These are phyloP conservation scores for Metroxylon sagu DNA, from an alignment of 176 grass and related monocot species.

Conservation along the genomic window DNA sequence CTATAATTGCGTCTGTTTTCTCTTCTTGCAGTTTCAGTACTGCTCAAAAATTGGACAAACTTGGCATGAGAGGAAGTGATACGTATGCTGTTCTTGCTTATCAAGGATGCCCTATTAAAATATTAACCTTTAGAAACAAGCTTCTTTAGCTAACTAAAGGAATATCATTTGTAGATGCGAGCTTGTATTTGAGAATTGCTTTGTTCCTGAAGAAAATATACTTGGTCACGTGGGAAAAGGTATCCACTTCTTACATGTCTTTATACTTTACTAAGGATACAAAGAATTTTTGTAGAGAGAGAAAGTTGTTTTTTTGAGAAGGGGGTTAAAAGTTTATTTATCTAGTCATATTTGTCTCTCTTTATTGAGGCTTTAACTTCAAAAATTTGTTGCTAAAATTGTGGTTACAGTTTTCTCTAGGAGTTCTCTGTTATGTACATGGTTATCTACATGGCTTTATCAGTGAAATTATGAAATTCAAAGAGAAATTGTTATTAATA, in stretches of 20 bases:
- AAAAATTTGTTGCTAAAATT: too few relatives aligned
- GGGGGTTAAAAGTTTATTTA: too few relatives aligned
- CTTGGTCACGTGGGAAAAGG: conserved; percentile 91
- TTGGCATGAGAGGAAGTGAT: conserved; percentile 95
- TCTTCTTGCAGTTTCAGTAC: conserved; percentile 66
- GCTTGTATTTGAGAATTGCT: conserved; percentile 98
- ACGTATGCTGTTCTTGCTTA: conserved; percentile 52
- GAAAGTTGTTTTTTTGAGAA: too few relatives aligned
- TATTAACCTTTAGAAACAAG: conserved; percentile 4
- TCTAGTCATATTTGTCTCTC: too few relatives aligned
- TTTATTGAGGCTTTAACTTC: too few relatives aligned
- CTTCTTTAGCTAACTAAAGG: background rate
- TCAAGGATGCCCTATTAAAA: background rate
- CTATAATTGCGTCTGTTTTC: background rate
- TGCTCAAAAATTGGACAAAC: conserved; percentile 96
- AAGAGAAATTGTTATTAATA: too few relatives aligned
- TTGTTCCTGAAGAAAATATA: conserved; percentile 84
- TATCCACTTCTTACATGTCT: conserved; percentile 5
- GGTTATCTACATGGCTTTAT: too few relatives aligned
- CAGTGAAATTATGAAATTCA: too few relatives aligned
- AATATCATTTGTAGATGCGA: conserved; percentile 55
- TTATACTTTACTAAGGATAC: too few relatives aligned
- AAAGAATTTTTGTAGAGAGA: too few relatives aligned
- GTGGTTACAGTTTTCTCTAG: too few relatives aligned
- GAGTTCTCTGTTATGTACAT: too few relatives aligned